Conservation (phyloP, 73 alveolate genomes). For the Tetrahymena elliotti region DNA sequence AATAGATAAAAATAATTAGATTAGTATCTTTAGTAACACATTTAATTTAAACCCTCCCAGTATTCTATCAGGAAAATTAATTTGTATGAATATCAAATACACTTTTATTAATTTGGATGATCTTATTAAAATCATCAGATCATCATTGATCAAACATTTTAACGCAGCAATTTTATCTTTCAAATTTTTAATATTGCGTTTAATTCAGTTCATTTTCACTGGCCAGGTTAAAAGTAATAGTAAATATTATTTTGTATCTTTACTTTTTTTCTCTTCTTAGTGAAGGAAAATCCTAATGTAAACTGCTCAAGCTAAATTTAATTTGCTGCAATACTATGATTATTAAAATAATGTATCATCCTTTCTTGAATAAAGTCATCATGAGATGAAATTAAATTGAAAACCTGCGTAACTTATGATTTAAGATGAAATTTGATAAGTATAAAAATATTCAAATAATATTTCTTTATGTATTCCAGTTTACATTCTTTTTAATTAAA, state of each 20-base stretch:
- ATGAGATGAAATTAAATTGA: background rate
- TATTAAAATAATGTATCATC: background rate
- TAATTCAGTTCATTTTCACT: background rate
- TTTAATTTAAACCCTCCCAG: background rate
- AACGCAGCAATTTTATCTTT: background rate
- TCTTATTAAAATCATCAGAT: background rate
- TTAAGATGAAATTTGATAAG: background rate
- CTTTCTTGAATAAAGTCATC: background rate
- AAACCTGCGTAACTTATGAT: background rate
- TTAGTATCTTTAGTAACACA: background rate
- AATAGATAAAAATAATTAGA: background rate
- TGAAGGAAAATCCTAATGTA: background rate
- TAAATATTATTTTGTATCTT: too few relatives aligned
- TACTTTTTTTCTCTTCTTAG: too few relatives aligned
- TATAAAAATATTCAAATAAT: background rate
- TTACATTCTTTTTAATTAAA: background rate
- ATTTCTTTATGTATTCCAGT: background rate
- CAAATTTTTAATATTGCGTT: too few relatives aligned
- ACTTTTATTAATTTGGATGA: too few relatives aligned
- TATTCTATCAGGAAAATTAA: background rate
- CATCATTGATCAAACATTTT: too few relatives aligned
- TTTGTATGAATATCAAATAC: background rate
- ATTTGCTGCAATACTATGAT: background rate
- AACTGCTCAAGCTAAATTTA: background rate
- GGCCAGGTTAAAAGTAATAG: too few relatives aligned